Conservation (phyloP, 768 basidiomycete genomes). For the Tylopilus vinaceipallidus region DNA sequence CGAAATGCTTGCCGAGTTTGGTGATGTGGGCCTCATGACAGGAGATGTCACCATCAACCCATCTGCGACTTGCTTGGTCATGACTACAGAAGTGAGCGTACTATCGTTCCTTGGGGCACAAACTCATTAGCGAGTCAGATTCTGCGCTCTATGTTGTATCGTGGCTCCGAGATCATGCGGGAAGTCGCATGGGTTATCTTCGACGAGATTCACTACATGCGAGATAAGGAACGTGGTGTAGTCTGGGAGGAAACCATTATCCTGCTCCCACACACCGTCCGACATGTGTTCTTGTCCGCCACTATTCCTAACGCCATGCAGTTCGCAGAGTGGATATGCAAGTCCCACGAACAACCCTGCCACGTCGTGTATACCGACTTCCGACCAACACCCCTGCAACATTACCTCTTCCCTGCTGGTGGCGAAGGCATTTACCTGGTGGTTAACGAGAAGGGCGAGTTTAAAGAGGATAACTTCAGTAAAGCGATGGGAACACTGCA, state of each 20-base stretch:
- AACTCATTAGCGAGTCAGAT: slow-evolving; percentile 52
- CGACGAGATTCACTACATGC: slow-evolving; percentile 99
- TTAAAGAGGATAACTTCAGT: slow-evolving; percentile 94
- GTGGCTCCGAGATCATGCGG: slow-evolving; percentile 98
- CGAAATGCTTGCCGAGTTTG: slow-evolving; percentile 95
- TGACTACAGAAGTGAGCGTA: slow-evolving; percentile 91
- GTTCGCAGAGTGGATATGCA: slow-evolving; percentile 98
- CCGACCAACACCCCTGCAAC: slow-evolving; percentile 95
- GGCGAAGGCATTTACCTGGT: slow-evolving; percentile 97
- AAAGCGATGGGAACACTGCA: slow-evolving; percentile 96
- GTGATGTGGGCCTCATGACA: slow-evolving; percentile 98
- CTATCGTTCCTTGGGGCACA: background rate
- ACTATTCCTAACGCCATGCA: slow-evolving; percentile 99
- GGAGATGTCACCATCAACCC: slow-evolving; percentile 99
- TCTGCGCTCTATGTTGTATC: slow-evolving; percentile 96
- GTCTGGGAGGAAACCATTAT: slow-evolving; percentile 99
- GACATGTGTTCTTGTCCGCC: slow-evolving; percentile 97
- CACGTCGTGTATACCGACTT: slow-evolving; percentile 99
- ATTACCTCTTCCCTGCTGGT: slow-evolving; percentile 96
- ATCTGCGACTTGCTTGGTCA: slow-evolving; percentile 93
- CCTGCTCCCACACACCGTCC: slow-evolving; percentile 91
- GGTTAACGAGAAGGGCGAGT: slow-evolving; percentile 98
- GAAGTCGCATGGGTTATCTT: slow-evolving; percentile 99
- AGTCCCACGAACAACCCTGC: slow-evolving; percentile 95
- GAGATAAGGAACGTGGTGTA: slow-evolving; percentile 97